phyloP scores from a whole-genome alignment of 495 filamentous ascomycete genomes.

The Hypomontagnella submonticulosa region DNA sequence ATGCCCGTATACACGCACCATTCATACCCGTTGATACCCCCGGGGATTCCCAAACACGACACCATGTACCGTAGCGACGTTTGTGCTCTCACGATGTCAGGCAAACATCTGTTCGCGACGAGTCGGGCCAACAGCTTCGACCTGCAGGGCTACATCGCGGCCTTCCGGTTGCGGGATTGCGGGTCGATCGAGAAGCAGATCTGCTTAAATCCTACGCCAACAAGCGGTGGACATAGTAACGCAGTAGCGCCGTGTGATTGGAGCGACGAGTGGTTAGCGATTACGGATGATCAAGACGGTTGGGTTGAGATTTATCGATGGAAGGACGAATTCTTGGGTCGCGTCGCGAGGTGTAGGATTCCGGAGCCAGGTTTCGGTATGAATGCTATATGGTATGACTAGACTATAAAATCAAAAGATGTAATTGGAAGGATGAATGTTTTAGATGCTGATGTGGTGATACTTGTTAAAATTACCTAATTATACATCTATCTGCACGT shows the following conservation, averaged over 20 bases:
- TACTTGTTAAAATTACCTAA: background rate
- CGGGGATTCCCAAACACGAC: slow-evolving; percentile 64
- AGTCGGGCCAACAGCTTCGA: slow-evolving; percentile 78
- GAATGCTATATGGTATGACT: slow-evolving; percentile 94
- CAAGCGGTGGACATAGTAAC: slow-evolving; percentile 86
- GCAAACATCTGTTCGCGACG: slow-evolving; percentile 81
- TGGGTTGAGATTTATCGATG: slow-evolving; percentile 88
- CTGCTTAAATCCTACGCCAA: slow-evolving; percentile 83
- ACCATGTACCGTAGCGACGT: slow-evolving; percentile 82
- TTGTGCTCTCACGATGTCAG: slow-evolving; percentile 71
- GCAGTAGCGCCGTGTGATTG: slow-evolving; percentile 82
- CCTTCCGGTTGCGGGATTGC: slow-evolving; percentile 74
- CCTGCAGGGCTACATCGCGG: slow-evolving; percentile 81
- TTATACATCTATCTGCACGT: background rate
- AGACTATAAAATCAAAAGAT: slow-evolving; percentile 21
- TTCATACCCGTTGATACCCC: slow-evolving; percentile 79
- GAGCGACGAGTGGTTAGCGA: slow-evolving; percentile 84
- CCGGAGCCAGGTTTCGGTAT: slow-evolving; percentile 86
- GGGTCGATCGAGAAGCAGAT: slow-evolving; percentile 81
- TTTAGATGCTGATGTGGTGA: background rate
- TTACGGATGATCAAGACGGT: slow-evolving; percentile 85
- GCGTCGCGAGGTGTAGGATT: slow-evolving; percentile 78
- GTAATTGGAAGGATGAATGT: background rate
- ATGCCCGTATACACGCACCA: slow-evolving; percentile 84
- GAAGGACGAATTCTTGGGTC: slow-evolving; percentile 78